Evolutionary conservation across 2,329 filamentous ascomycete species (phyloP), one percentile per base, ranked within the genome.

Genomic region (Fusarium subglutinans): DNA sequence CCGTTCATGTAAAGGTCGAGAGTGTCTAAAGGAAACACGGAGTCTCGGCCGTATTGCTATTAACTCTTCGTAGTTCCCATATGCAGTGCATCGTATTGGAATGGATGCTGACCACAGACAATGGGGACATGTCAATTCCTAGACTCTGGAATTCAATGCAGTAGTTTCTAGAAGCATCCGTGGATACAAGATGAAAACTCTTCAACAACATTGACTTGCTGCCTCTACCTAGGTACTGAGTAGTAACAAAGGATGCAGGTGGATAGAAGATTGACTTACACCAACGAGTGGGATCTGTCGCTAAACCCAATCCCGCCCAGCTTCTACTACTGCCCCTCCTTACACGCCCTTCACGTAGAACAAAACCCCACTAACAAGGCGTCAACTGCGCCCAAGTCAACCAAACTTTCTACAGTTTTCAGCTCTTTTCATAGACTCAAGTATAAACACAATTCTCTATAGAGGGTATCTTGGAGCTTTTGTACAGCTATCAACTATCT

Each of bases 301-400:
- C 59, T 67, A 67, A 64, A 20, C 64, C 63, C 18, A 41, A 38
- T 64, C 53, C 20, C n/a, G 53, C 28, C 13, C 26, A 43, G 26
- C 63, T 48, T 33, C 68, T 28, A 43, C 11, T 14, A 26, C 24
- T 69, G 69, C 70, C 70, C 70, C 64, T 69, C 71, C 67, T 56
- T 45, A 24, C 63, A 58, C 72, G 72, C 72, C 72, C 65, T 74
- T 74, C 68, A 66, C 56, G 64, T 54, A 54, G 48, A 50, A 62
- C 40, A n/a, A 41, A 59, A 56, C 68, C 35, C 59, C 68, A 66
- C 64, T 45, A 60, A 43, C 72, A 73, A 69, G 48, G 35, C 45
- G 50, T 59, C 50, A 57, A 35, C 45, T 58, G 50, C 33, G 33
- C 26, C 58, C 56, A 47, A 35, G 47, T 58, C 53, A 54, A 64